Conservation (phyloP, 2,329 filamentous ascomycete genomes). For the Phialophora expanda region DNA sequence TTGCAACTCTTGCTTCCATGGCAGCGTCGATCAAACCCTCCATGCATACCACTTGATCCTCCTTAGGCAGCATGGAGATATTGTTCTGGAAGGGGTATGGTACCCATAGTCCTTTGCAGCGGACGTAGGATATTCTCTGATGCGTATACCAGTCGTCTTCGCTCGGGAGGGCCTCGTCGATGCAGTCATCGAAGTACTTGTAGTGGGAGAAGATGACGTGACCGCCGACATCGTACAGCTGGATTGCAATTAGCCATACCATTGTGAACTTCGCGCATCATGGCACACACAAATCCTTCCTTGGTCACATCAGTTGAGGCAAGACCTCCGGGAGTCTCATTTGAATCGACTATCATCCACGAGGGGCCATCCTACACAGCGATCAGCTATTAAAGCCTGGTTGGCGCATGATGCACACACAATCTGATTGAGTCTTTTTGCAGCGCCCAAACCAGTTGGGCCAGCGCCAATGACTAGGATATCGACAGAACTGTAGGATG, state of each 20-base stretch:
- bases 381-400: slow-evolving; percentile 13
- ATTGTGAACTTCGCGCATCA: not conserved
- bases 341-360: slow-evolving; percentile 94
- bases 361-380: slow-evolving; percentile 76
- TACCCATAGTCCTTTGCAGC: slow-evolving; percentile 95
- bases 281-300: slow-evolving; percentile 61
- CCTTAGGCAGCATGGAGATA: slow-evolving; percentile 96
- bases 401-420: slow-evolving; percentile 60
- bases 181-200: slow-evolving; percentile 99
- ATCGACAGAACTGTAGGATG: slow-evolving; percentile 77
- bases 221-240: slow-evolving; percentile 98
- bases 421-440: slow-evolving; percentile 95
- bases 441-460: slow-evolving; percentile 94
- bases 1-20: slow-evolving; percentile 81
- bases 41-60: slow-evolving; percentile 92
- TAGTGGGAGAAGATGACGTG: slow-evolving; percentile 99
- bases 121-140: slow-evolving; percentile 98
- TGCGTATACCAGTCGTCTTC: slow-evolving; percentile 96
- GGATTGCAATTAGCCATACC: slow-evolving; percentile 25
- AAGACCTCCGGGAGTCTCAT: slow-evolving; percentile 90
- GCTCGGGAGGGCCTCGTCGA: slow-evolving; percentile 93
- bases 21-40: slow-evolving; percentile 96
- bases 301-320: slow-evolving; percentile 93
- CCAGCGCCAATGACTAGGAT: slow-evolving; percentile 97
- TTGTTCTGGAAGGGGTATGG: slow-evolving; percentile 99